Evolutionary conservation across 2,329 filamentous ascomycete species (phyloP), one percentile per base, ranked within the genome.

Genomic region (Nothomitra cinnamomea): DNA sequence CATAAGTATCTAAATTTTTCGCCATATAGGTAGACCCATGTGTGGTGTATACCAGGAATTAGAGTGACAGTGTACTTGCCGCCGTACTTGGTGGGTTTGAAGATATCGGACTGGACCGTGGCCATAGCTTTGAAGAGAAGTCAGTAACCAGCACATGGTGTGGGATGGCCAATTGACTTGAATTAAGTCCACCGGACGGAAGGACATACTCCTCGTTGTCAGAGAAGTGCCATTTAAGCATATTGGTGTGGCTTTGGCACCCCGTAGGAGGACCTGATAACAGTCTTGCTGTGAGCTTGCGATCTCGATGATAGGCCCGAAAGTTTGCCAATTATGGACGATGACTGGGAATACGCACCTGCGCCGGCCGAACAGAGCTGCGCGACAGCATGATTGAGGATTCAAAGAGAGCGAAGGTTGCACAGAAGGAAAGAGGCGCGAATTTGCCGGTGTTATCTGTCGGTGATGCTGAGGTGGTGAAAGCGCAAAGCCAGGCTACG

Each of bases 61-160:
- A 98, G 78, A 60, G 90, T 95, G 63, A 95, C 90, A 38, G 92
- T 98, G 79, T 96, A 98, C 77, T 96, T 98, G 75, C 90, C 87
- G 70, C 92, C 92, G 71, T 89, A 96, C 79, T 96, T 92, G 75
- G 90, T 88, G 63, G 89, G 89, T 80, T 95, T 95, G 80, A 96
- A 95, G 72, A 96, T 90, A 72, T 96, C 92, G 69, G 85, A 85
- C 72, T 88, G 81, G 63, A 95, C 76, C 59, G 87, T 94, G 63
- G 87, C 87, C 69, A 88, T 75, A 60, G 73, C 74, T 77, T 58
- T 47, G 13, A 8, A 13, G 2, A 41, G 13, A 24, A 19, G 53
- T 57, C 17, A 51, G 51, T 28, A 35, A 41, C 52, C 28, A 53
- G 17, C 17, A 17, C 12, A 19, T 28, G 6, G 3, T 13, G 2